phyloP scores from a whole-genome alignment of 2,329 filamentous ascomycete species.

The Colletotrichum eleusines region DNA sequence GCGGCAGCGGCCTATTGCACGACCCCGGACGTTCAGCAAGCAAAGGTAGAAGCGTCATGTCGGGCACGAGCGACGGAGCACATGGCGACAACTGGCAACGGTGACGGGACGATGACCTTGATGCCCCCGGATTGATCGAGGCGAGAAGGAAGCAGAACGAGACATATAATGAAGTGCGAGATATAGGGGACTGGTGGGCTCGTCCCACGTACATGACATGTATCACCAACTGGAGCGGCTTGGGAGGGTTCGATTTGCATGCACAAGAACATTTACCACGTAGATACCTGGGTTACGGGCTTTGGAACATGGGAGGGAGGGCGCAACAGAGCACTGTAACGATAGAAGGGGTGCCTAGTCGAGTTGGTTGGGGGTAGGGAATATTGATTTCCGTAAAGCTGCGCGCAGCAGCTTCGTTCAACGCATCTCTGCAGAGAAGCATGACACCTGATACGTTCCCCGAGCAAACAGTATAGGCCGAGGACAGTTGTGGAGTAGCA shows the following conservation, averaged over 20 bases:
- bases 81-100: constrained; percentile 33
- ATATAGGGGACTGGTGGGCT: not conserved
- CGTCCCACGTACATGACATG: constrained; percentile 1
- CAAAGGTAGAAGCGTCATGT: constrained; percentile 21
- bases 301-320: constrained; percentile 1
- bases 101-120: not conserved
- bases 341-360: not conserved
- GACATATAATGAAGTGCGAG: not conserved
- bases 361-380: not conserved
- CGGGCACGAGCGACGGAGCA: constrained; percentile 21
- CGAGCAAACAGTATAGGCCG: not conserved
- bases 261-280: not conserved
- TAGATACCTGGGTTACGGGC: constrained; percentile 15
- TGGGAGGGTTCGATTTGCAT: constrained; percentile 3
- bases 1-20: constrained; percentile 19
- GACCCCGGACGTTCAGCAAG: constrained; percentile 19
- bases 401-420: not conserved
- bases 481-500: not conserved
- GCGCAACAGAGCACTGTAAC: not conserved
- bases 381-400: not conserved
- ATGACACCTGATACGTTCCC: not conserved
- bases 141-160: not conserved
- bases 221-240: constrained; percentile 15
- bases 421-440: not conserved
- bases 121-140: not conserved